Percentiles rank a stretch among this genome's conserved stretches.
Conservation (phyloP, 306 rosid species). For the Sophora flavescens region DNA sequence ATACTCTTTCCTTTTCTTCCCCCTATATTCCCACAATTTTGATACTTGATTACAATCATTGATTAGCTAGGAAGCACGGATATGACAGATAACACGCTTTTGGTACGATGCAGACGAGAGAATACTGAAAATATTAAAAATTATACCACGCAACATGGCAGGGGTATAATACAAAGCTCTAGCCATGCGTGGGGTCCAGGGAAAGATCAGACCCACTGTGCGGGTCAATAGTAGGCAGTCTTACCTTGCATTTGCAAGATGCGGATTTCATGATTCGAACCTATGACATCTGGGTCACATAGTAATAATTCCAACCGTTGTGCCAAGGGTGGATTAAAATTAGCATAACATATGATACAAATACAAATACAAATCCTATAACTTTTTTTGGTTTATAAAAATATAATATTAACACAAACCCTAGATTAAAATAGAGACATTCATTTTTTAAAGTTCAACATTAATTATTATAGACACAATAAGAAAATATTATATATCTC, state of each 20-base stretch:
- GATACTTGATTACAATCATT: slow-evolving; percentile 27
- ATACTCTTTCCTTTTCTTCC: slow-evolving; percentile 23
- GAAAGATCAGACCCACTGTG: neutral
- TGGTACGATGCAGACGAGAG: neutral
- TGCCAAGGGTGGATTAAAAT: neutral
- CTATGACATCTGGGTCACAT: neutral
- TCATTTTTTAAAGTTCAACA: slow-evolving; percentile 23
- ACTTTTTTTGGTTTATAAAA: neutral
- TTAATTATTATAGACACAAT: neutral
- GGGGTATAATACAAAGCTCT: neutral
- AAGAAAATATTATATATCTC: neutral
- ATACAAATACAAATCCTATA: neutral
- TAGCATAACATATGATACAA: no score
- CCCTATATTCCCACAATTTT: neutral
- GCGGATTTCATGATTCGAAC: neutral
- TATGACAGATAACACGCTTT: neutral
- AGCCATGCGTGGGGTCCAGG: neutral
- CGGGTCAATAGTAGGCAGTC: neutral
- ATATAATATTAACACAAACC: slow-evolving; percentile 2
- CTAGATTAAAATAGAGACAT: neutral
- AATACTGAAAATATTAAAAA: neutral
- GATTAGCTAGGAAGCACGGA: slow-evolving; percentile 25
- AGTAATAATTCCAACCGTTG: neutral
- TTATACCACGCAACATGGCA: neutral
- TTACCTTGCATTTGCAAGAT: neutral